A percentile compares a stretch with the other conserved stretches of the same genome.
phyloP scores from a whole-genome alignment of 306 rosid genomes.

The Luffa acutangula region DNA sequence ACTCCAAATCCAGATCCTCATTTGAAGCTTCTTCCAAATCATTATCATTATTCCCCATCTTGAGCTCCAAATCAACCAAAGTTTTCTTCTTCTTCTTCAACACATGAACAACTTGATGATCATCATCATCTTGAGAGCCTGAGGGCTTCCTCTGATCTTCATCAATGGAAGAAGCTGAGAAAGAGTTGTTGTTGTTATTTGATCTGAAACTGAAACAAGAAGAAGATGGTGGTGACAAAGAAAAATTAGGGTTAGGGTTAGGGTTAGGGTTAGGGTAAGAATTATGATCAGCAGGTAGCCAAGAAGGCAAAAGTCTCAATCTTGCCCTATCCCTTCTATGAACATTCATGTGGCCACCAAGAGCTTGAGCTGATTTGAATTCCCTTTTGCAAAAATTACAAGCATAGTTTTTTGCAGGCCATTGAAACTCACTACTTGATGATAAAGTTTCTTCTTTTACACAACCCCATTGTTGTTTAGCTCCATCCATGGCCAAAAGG shows the following conservation, averaged over 20 bases:
- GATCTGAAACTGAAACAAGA: constrained; percentile 3
- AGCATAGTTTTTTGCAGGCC: constrained; percentile 47
- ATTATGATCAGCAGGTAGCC: constrained; percentile 20
- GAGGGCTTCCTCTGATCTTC: not conserved
- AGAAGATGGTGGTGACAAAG: constrained; percentile 16
- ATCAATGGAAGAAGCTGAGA: constrained; percentile 5
- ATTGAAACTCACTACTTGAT: constrained; percentile 16
- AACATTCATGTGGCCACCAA: constrained; percentile 90
- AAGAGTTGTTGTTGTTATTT: not conserved
- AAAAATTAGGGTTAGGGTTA: constrained; percentile 19
- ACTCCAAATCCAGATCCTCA: constrained; percentile 74
- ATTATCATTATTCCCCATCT: constrained; percentile 21
- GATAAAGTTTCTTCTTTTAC: constrained; percentile 28
- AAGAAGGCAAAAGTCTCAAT: constrained; percentile 36
- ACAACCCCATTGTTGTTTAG: constrained; percentile 13
- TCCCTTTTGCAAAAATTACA: constrained; percentile 82
- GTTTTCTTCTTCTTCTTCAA: constrained; percentile 25
- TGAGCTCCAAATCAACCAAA: constrained; percentile 37
- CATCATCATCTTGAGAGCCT: constrained; percentile 4
- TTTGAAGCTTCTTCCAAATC: constrained; percentile 22
- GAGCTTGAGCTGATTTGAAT: constrained; percentile 79
- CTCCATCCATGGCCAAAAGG: constrained; percentile 40
- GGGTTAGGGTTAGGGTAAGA: constrained; percentile 23
- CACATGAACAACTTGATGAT: not conserved
- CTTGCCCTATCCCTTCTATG: constrained; percentile 86